Evolutionary conservation across 352 stramenopile genomes (phyloP), one percentile per base, ranked within the genome.

Genomic region (Phytophthora cajani): DNA sequence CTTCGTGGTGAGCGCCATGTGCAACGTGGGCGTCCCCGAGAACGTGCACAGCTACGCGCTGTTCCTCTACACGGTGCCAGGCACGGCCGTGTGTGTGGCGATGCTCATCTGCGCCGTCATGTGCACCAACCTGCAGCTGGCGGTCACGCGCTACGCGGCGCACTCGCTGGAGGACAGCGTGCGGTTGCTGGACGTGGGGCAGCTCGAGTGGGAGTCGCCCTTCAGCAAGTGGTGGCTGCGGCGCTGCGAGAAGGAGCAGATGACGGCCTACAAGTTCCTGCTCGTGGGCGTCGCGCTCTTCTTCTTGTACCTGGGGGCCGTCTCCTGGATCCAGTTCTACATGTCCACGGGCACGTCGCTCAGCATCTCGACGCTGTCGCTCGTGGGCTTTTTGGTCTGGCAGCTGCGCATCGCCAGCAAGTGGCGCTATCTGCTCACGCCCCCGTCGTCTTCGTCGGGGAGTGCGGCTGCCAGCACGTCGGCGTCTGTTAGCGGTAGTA

Each of bases 311-410:
- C 64, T 94, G 11, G 79, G 73, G 1, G 50, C 79, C 7, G 65
- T 92, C n/a, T 72, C 72, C 25, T 93, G 87, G 87, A 79, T 94
- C 59, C 83, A 92, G 62, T 94, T 92, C 72, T 71, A 82, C 66
- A 72, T 70, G 62, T 88, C 78, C 51, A 69, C 62, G 5, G 80
- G 64, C 27, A 77, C 84, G 27, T 69, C 79, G 3, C 50, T 70
- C 6, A 86, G 61, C 36, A 84, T 94, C 59, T 82, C 72, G 23
- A 61, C 80, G 21, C 62, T 93, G 33, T 81, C 74, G 23, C 67
- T 90, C 9, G 2, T 84, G 2, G 83, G 71, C 0, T 80, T 90
- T 47, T 58, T 89, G 21, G 72, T 77, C 38, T 94, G 82, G 83
- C 84, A 94, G 69, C 67, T 94, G 14, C 78, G 83, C 33, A 83